Evolutionary conservation across 2,329 filamentous ascomycete genomes (phyloP).

Genomic region (Fusarium sp.): DNA sequence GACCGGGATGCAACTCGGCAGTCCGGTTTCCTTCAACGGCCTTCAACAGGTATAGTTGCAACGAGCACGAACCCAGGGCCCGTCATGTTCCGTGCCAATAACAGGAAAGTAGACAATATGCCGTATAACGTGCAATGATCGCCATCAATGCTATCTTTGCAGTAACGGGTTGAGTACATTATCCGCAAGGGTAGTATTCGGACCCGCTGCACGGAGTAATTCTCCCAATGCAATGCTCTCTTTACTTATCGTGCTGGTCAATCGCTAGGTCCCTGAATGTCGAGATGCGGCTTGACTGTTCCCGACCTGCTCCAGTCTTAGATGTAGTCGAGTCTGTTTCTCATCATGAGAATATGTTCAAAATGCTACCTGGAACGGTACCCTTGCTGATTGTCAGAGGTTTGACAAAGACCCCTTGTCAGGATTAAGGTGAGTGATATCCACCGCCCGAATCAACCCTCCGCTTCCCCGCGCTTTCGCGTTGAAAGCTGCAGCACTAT

Average conservation of each 20-base stretch:
- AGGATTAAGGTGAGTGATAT: constrained; percentile 19
- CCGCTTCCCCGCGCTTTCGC: constrained; percentile 34
- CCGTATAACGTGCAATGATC: constrained; percentile 19
- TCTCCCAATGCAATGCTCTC: constrained; percentile 8
- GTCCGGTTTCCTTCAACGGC: not conserved
- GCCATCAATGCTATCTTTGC: constrained; percentile 8
- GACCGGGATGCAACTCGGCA: constrained; percentile 18
- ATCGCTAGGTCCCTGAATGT: not conserved
- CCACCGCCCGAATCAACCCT: constrained; percentile 17
- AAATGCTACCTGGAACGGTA: constrained; percentile 3
- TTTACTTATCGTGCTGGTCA: constrained; percentile 4
- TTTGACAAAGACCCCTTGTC: constrained; percentile 4
- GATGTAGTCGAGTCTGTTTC: not conserved
- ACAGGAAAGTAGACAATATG: not conserved
- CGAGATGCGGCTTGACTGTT: constrained; percentile 5
- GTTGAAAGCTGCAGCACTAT: constrained; percentile 4
- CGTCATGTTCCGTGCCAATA: constrained; percentile 5
- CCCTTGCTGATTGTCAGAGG: constrained; percentile 11
- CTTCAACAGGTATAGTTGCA: not conserved
- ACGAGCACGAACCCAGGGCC: not conserved
- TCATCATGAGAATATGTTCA: not conserved
- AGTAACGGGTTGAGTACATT: constrained; percentile 10
- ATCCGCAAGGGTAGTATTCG: constrained; percentile 15
- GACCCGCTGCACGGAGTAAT: constrained; percentile 17
- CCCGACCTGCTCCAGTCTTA: not conserved